phyloP scores from a whole-genome alignment of 2,329 filamentous ascomycete genomes.

The Sclerotinia nivalis region DNA sequence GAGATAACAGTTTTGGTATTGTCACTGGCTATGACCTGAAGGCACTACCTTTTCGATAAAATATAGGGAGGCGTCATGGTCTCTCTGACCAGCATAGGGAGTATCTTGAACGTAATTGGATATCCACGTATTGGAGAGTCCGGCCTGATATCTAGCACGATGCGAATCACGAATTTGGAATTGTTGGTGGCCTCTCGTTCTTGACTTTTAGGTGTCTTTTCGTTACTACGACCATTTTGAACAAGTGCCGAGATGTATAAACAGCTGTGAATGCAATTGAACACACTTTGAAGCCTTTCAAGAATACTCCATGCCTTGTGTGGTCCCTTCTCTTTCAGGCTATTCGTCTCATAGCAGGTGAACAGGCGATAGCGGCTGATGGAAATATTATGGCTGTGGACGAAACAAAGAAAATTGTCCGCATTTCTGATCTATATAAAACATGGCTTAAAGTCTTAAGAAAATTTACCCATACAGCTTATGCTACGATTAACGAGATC shows the following conservation, averaged over 20 bases:
- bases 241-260: not conserved
- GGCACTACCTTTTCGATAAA: not conserved
- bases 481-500: conserved; percentile 2
- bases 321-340: not conserved
- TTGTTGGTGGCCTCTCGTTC: not conserved
- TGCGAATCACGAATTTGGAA: conserved; percentile 25
- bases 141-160: conserved; percentile 18
- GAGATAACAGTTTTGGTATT: conserved; percentile 23
- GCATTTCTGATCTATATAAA: not conserved
- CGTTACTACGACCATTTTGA: conserved; percentile 9
- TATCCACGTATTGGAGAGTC: conserved; percentile 7
- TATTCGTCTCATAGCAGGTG: not conserved
- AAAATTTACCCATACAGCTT: conserved; percentile 13
- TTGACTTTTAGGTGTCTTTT: not conserved
- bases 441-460: not conserved
- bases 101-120: not conserved
- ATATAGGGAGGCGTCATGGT: conserved; percentile 1
- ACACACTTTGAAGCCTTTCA: not conserved
- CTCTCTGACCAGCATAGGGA: not conserved
- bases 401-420: not conserved
- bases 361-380: not conserved
- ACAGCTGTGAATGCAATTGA: not conserved
- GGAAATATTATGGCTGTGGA: not conserved
- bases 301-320: not conserved
- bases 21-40: conserved; percentile 10